Conservation (phyloP, 2,329 filamentous ascomycete species). For the Xylogone sp. region DNA sequence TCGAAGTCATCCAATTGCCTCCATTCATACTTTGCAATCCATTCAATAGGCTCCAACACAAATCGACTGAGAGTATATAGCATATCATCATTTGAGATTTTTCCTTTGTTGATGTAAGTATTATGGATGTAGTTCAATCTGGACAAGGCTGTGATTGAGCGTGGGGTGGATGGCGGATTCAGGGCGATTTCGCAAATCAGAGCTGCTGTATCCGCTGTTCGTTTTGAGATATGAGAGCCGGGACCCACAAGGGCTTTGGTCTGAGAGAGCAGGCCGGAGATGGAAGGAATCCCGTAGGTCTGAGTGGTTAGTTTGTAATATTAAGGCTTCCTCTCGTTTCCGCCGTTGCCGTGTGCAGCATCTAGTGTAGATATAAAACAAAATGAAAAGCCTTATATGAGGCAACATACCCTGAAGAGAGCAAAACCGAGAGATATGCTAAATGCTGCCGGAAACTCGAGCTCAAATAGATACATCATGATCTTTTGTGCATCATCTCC, state of each 20-base stretch:
- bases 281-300: background rate
- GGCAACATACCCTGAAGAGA: slow-evolving; percentile 43
- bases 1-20: slow-evolving; percentile 65
- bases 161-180: slow-evolving; percentile 12
- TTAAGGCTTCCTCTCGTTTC: background rate
- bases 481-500: slow-evolving; percentile 47
- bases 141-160: slow-evolving; percentile 45
- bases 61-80: slow-evolving; percentile 62
- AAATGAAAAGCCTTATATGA: background rate
- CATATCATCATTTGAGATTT: slow-evolving; percentile 57
- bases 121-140: slow-evolving; percentile 59
- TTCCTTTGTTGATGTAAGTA: slow-evolving; percentile 48
- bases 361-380: background rate
- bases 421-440: slow-evolving; percentile 50
- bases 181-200: background rate
- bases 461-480: slow-evolving; percentile 35
- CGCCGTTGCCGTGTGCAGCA: background rate
- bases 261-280: background rate
- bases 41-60: slow-evolving; percentile 60
- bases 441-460: slow-evolving; percentile 51
- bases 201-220: background rate
- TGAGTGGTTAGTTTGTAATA: background rate
- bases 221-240: background rate
- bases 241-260: background rate
- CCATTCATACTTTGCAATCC: slow-evolving; percentile 66